These are phyloP conservation scores for Solanum tarijense DNA, from an alignment of 257 asterid species.

Conservation along the genomic window DNA sequence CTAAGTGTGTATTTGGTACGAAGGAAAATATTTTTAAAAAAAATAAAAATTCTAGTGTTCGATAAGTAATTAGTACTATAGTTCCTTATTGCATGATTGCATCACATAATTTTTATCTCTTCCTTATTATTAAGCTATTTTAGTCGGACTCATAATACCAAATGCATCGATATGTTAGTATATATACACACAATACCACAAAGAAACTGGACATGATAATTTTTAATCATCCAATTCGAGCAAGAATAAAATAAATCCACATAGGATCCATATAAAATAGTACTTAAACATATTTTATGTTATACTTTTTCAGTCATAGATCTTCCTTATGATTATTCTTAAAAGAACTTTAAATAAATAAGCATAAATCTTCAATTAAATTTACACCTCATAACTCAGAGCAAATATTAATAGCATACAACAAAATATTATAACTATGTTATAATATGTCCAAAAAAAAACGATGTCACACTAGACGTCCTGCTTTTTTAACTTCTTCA, in stretches of 20 bases:
- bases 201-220: not conserved
- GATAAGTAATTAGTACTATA: no score
- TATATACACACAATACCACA: not conserved
- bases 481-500: slow-evolving; percentile 1
- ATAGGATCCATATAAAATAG: not conserved
- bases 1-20: no score
- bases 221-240: not conserved
- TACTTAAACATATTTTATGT: not conserved
- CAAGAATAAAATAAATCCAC: not conserved
- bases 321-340: not conserved
- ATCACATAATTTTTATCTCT: not conserved
- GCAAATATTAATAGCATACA: not conserved
- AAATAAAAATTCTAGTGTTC: no score
- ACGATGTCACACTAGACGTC: not conserved
- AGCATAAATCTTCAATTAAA: not conserved
- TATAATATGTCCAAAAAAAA: not conserved
- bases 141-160: not conserved
- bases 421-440: not conserved
- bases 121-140: not conserved
- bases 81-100: not conserved
- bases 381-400: not conserved
- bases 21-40: no score
- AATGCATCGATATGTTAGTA: not conserved
- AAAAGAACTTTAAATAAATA: not conserved
- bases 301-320: not conserved